phyloP scores from a whole-genome alignment of 768 basidiomycete species.

The Tylopilus intermedius region DNA sequence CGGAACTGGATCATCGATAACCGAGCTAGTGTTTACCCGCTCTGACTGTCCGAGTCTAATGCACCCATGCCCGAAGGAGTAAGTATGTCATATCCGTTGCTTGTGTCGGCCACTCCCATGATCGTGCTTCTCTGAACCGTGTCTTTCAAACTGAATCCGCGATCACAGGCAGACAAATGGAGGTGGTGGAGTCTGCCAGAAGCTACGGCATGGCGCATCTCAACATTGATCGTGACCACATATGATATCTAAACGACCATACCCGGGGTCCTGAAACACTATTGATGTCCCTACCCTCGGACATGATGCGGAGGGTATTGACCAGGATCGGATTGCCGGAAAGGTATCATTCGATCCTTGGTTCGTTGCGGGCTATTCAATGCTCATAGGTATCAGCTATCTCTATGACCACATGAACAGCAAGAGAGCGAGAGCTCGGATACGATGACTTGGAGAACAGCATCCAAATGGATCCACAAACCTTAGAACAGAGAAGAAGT shows the following conservation, averaged over 20 bases:
- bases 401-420: slow-evolving; percentile 39
- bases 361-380: slow-evolving; percentile 5
- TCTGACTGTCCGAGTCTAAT: too few relatives aligned
- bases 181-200: too few relatives aligned
- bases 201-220: too few relatives aligned
- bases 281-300: slow-evolving; percentile 23
- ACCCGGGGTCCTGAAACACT: slow-evolving; percentile 34
- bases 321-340: slow-evolving; percentile 46
- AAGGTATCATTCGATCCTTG: slow-evolving; percentile 29
- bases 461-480: slow-evolving; percentile 53
- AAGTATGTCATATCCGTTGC: too few relatives aligned
- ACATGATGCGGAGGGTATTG: slow-evolving; percentile 34
- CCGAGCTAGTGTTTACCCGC: too few relatives aligned
- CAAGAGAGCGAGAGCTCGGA: slow-evolving; percentile 56
- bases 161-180: too few relatives aligned
- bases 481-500: slow-evolving; percentile 52
- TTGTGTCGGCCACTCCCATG: too few relatives aligned
- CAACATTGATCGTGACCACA: too few relatives aligned
- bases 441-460: slow-evolving; percentile 69
- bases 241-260: neutral
- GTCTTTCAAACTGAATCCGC: too few relatives aligned
- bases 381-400: slow-evolving; percentile 43
- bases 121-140: too few relatives aligned
- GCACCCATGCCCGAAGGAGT: too few relatives aligned
- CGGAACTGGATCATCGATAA: too few relatives aligned